Evolutionary conservation across 2,329 filamentous ascomycete genomes (phyloP).

Genomic region (Endoconidiophora laricicola): DNA sequence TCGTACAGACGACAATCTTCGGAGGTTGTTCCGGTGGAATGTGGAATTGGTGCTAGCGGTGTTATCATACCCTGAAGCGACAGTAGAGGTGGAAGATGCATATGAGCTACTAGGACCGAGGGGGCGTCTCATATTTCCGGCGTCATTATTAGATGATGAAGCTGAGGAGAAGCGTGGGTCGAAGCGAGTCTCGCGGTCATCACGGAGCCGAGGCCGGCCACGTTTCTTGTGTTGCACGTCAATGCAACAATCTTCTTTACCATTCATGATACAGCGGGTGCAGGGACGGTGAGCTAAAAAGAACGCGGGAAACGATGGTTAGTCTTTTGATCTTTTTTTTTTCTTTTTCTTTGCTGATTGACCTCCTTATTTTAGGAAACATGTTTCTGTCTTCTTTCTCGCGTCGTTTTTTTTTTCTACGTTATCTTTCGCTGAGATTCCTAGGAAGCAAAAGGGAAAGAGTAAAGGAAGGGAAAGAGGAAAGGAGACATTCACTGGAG

Average conservation of each 20-base stretch:
- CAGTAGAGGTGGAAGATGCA: constrained; percentile 6
- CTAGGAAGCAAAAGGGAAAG: not conserved
- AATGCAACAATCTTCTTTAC: constrained; percentile 64
- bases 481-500: not conserved
- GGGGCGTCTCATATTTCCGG: constrained; percentile 8
- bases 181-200: constrained; percentile 47
- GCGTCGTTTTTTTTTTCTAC: not conserved
- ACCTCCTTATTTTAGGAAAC: too few relatives aligned
- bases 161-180: constrained; percentile 29
- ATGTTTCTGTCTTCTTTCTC: not conserved
- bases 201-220: constrained; percentile 59
- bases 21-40: constrained; percentile 25
- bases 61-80: constrained; percentile 23
- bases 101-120: constrained; percentile 9
- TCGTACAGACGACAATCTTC: constrained; percentile 13
- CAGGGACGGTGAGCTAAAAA: constrained; percentile 55
- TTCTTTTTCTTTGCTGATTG: too few relatives aligned
- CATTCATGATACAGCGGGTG: constrained; percentile 58
- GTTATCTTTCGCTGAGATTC: not conserved
- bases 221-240: constrained; percentile 80
- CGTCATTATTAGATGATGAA: constrained; percentile 18
- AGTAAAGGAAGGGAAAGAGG: not conserved
- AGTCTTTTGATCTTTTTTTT: not conserved
- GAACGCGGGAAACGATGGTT: too few relatives aligned
- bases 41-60: not conserved